phyloP scores from a whole-genome alignment of 2,329 filamentous ascomycete species.

The Xylaria sp. region DNA sequence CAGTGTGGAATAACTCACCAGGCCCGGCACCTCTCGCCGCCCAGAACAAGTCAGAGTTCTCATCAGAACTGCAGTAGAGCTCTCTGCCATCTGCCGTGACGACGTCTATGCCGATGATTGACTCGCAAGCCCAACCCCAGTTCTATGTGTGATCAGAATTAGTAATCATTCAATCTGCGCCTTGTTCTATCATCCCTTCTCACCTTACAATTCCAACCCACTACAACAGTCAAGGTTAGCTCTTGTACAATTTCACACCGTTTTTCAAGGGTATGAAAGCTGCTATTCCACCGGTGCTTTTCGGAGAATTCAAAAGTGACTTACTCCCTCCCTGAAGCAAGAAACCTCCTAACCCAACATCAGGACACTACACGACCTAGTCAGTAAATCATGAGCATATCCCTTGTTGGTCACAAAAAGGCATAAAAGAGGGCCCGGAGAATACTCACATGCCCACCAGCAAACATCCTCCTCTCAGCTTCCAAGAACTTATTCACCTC shows the following conservation, averaged over 20 bases:
- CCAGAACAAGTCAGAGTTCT: slow-evolving; percentile 56
- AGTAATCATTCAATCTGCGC: neutral
- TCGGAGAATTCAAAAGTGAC: no score
- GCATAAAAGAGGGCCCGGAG: neutral
- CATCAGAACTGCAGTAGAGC: slow-evolving; percentile 43
- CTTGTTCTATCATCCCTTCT: neutral
- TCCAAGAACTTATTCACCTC: slow-evolving; percentile 49
- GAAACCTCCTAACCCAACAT: slow-evolving; percentile 63
- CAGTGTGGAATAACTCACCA: slow-evolving; percentile 33
- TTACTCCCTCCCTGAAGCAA: slow-evolving; percentile 57
- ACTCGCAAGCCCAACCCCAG: slow-evolving; percentile 62
- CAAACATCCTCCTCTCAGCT: slow-evolving; percentile 52
- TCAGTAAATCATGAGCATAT: neutral
- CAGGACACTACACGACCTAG: slow-evolving; percentile 48
- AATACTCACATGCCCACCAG: slow-evolving; percentile 51
- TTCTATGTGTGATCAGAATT: slow-evolving; percentile 43
- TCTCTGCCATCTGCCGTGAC: slow-evolving; percentile 52
- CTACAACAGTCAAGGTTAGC: neutral
- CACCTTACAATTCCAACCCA: slow-evolving; percentile 63
- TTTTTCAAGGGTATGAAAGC: neutral
- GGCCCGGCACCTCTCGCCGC: slow-evolving; percentile 55
- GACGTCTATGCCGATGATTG: slow-evolving; percentile 52
- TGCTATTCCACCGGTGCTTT: no score
- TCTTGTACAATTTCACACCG: neutral
- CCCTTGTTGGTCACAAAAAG: neutral